Conservation (phyloP, 2,329 filamentous ascomycete genomes). For the Trichoderma semiorbis region DNA sequence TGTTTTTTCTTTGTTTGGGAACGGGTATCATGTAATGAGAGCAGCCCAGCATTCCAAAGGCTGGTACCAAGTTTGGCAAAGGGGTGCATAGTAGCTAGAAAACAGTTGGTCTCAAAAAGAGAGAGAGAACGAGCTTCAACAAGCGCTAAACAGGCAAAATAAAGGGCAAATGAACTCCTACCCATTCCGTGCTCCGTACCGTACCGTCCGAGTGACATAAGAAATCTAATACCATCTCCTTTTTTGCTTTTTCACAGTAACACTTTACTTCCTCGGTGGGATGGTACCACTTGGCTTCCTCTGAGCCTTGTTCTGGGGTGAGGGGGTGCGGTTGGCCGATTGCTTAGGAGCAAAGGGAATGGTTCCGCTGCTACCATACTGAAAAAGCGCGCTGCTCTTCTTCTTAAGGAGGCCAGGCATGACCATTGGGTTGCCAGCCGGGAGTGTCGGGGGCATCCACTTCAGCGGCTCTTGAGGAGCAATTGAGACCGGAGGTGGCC, state of each 20-base stretch:
- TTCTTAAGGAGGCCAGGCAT: slow-evolving; percentile 34
- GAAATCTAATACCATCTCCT: not conserved
- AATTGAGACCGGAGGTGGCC: slow-evolving; percentile 40
- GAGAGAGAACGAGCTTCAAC: not conserved
- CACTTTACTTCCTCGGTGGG: slow-evolving; percentile 3
- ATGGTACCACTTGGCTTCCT: not conserved
- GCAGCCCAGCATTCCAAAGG: slow-evolving; percentile 16
- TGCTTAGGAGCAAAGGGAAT: slow-evolving; percentile 44
- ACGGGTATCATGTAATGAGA: slow-evolving; percentile 26
- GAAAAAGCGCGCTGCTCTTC: slow-evolving; percentile 33
- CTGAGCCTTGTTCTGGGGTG: slow-evolving; percentile 2
- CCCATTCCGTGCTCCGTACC: not conserved
- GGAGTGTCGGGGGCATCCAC: slow-evolving; percentile 49
- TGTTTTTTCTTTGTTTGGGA: slow-evolving; percentile 12
- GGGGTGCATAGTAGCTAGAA: slow-evolving; percentile 19
- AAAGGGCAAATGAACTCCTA: slow-evolving; percentile 1
- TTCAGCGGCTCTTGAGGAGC: slow-evolving; percentile 41
- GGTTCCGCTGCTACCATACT: slow-evolving; percentile 41
- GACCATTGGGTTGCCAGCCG: slow-evolving; percentile 31
- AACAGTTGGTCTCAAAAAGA: slow-evolving; percentile 3
- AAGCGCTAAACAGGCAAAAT: not conserved
- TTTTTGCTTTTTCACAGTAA: not conserved
- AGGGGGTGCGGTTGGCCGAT: not conserved
- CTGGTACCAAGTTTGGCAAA: not conserved
- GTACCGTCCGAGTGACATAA: not conserved